phyloP scores from a whole-genome alignment of 2,329 filamentous ascomycete genomes.

The Xylariaceae sp. region DNA sequence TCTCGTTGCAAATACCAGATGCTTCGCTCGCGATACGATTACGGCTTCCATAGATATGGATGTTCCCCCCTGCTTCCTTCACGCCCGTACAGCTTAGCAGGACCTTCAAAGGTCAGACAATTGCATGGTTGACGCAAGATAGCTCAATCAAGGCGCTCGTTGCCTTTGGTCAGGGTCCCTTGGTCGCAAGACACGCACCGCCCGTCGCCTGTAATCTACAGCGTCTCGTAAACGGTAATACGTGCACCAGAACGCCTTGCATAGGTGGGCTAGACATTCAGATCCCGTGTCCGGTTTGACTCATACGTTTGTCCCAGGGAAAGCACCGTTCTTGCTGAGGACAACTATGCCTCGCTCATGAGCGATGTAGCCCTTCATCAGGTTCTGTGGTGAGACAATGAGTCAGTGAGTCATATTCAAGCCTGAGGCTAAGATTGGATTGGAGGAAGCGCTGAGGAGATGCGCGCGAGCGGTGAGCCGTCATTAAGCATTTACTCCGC shows the following conservation, averaged over 20 bases:
- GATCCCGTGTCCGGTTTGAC: constrained; percentile 5
- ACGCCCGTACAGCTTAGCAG: no score
- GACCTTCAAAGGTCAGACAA: no score
- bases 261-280: no score
- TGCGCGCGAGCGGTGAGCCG: no score
- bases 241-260: no score
- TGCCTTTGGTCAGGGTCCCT: constrained; percentile 2
- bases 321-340: constrained; percentile 86
- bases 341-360: constrained; percentile 87
- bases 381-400: constrained; percentile 51
- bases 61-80: no score
- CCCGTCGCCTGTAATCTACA: constrained; percentile 1
- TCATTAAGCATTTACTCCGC: no score
- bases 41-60: no score
- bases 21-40: no score
- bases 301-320: constrained; percentile 79
- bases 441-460: no score
- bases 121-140: constrained; percentile 6
- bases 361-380: constrained; percentile 98
- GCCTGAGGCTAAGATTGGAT: neutral
- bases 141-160: constrained; percentile 3
- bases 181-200: constrained; percentile 2
- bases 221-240: no score
- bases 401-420: constrained; percentile 30
- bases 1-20: no score